Percentiles rank a stretch among this genome's conserved stretches.
Conservation (phyloP, 73 alveolate species). For the Uronychia binucleata region DNA sequence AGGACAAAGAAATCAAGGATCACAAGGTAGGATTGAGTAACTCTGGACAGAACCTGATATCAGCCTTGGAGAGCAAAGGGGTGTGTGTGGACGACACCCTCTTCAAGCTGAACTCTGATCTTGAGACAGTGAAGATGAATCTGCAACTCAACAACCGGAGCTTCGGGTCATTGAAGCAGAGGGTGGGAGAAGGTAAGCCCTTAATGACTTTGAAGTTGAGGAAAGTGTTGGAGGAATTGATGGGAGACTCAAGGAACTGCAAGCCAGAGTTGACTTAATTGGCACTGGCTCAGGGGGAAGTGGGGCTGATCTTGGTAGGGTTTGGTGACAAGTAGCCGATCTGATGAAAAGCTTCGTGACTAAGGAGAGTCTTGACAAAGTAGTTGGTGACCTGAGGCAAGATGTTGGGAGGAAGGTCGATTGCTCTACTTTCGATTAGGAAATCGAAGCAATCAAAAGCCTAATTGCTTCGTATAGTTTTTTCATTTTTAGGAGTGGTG, state of each 20-base stretch:
- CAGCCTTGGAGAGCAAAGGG: neutral
- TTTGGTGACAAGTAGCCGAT: neutral
- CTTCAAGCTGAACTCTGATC: neutral
- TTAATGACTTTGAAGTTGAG: neutral
- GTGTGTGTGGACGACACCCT: neutral
- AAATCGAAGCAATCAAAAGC: neutral
- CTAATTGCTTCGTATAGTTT: neutral
- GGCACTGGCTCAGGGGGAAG: neutral
- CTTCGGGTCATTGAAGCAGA: neutral
- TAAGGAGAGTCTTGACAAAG: neutral
- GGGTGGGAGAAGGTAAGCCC: neutral
- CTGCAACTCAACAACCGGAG: neutral
- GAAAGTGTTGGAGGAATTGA: neutral
- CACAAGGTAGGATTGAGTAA: neutral
- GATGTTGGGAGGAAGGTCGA: neutral
- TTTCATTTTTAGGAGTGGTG: no score
- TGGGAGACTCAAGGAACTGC: neutral
- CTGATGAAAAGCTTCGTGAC: neutral
- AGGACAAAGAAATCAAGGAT: conserved; percentile 22
- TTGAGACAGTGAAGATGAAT: conserved; percentile 3
- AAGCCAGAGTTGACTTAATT: neutral
- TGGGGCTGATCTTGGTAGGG: neutral
- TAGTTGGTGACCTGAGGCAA: neutral
- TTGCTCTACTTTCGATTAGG: neutral
- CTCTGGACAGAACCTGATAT: neutral